A percentile compares a stretch with the other conserved stretches of the same genome.
These are phyloP conservation scores for Tuber umbilicatum DNA, from an alignment of 495 filamentous ascomycete genomes.

Conservation along the genomic window DNA sequence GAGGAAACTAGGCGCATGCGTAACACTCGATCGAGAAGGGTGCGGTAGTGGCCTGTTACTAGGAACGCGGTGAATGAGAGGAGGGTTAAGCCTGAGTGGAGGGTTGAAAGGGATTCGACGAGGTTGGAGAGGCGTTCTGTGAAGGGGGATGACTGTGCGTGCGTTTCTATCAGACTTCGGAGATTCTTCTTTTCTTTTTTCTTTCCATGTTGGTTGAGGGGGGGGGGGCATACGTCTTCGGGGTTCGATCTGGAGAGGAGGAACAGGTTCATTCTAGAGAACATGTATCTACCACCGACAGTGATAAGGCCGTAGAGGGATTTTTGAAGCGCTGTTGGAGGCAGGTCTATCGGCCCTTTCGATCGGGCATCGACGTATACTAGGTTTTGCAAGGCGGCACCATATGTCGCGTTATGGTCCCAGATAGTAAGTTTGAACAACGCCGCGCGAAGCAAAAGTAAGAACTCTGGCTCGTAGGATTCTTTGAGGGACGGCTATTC, in stretches of 20 bases:
- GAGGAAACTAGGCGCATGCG: conserved; percentile 78
- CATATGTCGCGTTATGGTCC: conserved; percentile 93
- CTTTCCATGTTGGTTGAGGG: background rate
- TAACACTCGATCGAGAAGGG: conserved; percentile 77
- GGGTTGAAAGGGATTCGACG: conserved; percentile 60
- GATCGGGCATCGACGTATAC: conserved; percentile 79
- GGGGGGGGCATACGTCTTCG: conserved; percentile 29
- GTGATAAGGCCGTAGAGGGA: conserved; percentile 73
- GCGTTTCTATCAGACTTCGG: conserved; percentile 22
- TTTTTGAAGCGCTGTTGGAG: conserved; percentile 73
- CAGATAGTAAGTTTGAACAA: conserved; percentile 94
- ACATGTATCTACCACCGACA: conserved; percentile 71
- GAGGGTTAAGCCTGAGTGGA: conserved; percentile 73
- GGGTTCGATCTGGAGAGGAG: conserved; percentile 36
- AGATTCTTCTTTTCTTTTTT: background rate
- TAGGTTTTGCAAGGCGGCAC: conserved; percentile 84
- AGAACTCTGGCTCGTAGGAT: conserved; percentile 66
- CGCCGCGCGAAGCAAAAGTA: conserved; percentile 64
- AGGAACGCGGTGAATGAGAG: conserved; percentile 84
- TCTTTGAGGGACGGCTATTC: conserved; percentile 45
- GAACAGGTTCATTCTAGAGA: conserved; percentile 36
- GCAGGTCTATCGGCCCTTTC: conserved; percentile 54
- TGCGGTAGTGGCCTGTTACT: conserved; percentile 82
- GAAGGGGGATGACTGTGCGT: conserved; percentile 40
- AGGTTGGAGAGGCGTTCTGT: conserved; percentile 50